phyloP scores from a whole-genome alignment of 2,329 filamentous ascomycete species.

The Didymellaceae sp. region DNA sequence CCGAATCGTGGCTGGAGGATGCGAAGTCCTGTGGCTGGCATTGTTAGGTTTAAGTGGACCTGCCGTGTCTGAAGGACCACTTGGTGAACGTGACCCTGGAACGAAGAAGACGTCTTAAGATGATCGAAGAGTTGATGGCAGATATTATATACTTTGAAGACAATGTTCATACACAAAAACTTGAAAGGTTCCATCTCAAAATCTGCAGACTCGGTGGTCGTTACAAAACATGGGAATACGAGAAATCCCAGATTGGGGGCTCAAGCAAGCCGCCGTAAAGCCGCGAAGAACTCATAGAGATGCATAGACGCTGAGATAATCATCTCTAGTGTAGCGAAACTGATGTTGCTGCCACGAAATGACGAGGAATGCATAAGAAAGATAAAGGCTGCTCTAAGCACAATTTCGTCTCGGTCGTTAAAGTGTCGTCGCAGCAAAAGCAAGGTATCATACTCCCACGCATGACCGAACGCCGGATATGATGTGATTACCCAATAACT shows the following conservation, averaged over 20 bases:
- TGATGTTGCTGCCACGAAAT: background rate
- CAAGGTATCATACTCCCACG: slow-evolving; percentile 42
- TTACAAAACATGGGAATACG: slow-evolving; percentile 5
- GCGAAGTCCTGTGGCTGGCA: background rate
- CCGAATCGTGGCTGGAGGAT: slow-evolving; percentile 8
- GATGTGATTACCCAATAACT: slow-evolving; percentile 33
- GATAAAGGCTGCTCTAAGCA: slow-evolving; percentile 7
- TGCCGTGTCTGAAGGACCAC: slow-evolving; percentile 7
- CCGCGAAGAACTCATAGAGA: slow-evolving; percentile 5
- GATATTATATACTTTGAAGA: slow-evolving; percentile 30
- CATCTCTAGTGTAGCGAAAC: slow-evolving; percentile 6
- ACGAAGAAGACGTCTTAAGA: background rate
- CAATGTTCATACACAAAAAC: slow-evolving; percentile 22
- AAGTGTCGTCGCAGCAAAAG: slow-evolving; percentile 17
- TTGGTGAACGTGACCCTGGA: too few species aligned
- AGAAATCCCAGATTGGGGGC: background rate
- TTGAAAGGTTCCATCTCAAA: slow-evolving; percentile 21
- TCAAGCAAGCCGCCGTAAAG: slow-evolving; percentile 10
- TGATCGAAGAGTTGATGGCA: slow-evolving; percentile 7
- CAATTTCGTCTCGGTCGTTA: slow-evolving; percentile 14
- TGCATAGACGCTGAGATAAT: slow-evolving; percentile 15
- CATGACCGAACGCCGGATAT: slow-evolving; percentile 38
- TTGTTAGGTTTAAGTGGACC: slow-evolving; percentile 3
- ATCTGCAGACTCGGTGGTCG: slow-evolving; percentile 8
- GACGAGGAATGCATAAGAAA: slow-evolving; percentile 3